These are phyloP conservation scores for Colletotrichum echinochloae DNA, from an alignment of 2,329 filamentous ascomycete genomes.

Conservation along the genomic window DNA sequence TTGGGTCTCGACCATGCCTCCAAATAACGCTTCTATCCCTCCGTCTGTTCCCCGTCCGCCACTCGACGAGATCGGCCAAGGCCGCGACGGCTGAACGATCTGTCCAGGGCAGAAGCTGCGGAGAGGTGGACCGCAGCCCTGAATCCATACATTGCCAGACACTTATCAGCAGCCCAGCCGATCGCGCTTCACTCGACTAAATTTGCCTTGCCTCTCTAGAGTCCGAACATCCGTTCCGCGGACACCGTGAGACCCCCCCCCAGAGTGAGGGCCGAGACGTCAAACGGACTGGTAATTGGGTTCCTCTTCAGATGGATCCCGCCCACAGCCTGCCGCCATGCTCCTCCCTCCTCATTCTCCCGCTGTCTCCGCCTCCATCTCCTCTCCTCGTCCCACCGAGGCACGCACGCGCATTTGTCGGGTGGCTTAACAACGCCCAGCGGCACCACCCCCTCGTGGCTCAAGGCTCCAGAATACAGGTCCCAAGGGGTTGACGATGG, in stretches of 20 bases:
- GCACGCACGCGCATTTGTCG: neutral
- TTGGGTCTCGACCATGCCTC: constrained; percentile 1
- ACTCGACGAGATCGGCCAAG: constrained; percentile 29
- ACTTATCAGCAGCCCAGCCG: no score
- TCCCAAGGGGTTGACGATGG: constrained; percentile 11
- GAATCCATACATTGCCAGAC: constrained; percentile 1
- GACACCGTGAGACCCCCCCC: constrained; percentile 9
- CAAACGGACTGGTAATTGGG: constrained; percentile 9
- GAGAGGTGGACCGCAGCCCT: constrained; percentile 20
- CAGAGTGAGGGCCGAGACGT: neutral
- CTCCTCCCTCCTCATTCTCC: neutral
- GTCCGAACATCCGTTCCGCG: constrained; percentile 5
- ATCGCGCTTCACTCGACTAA: neutral
- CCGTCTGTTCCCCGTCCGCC: neutral
- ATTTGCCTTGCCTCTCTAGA: constrained; percentile 12
- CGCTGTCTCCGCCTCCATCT: constrained; percentile 4
- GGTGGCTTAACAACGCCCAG: constrained; percentile 7
- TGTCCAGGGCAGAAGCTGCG: constrained; percentile 20
- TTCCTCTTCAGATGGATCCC: constrained; percentile 10
- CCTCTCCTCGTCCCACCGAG: neutral
- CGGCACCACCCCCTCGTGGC: constrained; percentile 2
- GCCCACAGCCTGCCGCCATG: neutral
- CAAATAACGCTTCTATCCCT: constrained; percentile 8
- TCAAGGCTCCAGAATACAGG: neutral
- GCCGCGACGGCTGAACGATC: constrained; percentile 23